phyloP scores from a whole-genome alignment of 2,329 filamentous ascomycete genomes.

The Ascochyta koolunga region DNA sequence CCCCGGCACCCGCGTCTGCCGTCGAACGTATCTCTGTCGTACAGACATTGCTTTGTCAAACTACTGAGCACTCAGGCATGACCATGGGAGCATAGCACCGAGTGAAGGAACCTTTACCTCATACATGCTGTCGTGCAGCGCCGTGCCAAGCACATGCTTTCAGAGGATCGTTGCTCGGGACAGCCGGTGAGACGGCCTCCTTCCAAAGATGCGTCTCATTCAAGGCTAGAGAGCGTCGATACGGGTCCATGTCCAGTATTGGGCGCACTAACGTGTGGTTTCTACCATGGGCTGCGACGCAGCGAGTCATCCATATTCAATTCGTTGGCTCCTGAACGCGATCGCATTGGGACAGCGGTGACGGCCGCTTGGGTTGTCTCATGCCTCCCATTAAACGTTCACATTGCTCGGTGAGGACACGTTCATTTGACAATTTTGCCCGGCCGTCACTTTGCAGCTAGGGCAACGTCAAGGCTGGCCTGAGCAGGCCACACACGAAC shows the following conservation, averaged over 20 bases:
- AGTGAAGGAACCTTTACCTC: neutral
- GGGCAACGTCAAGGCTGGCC: constrained; percentile 4
- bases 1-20: constrained; percentile 5
- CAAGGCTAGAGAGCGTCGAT: constrained; percentile 6
- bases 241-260: constrained; percentile 4
- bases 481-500: constrained; percentile 13
- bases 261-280: constrained; percentile 5
- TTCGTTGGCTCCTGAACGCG: constrained; percentile 4
- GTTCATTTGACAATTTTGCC: constrained; percentile 6
- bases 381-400: constrained; percentile 4
- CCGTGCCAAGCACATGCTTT: constrained; percentile 3
- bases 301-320: constrained; percentile 8
- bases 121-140: neutral
- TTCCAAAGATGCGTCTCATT: constrained; percentile 5
- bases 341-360: neutral
- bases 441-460: neutral
- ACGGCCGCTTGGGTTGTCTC: constrained; percentile 8
- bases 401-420: neutral
- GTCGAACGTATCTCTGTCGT: constrained; percentile 1
- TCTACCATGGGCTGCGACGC: constrained; percentile 17
- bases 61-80: neutral
- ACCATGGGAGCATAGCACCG: neutral
- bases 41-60: neutral
- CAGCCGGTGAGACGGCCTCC: constrained; percentile 13
- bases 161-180: constrained; percentile 11